Conservation (phyloP, 1,284 basidiomycete species). For the Cryptococcus sp. region DNA sequence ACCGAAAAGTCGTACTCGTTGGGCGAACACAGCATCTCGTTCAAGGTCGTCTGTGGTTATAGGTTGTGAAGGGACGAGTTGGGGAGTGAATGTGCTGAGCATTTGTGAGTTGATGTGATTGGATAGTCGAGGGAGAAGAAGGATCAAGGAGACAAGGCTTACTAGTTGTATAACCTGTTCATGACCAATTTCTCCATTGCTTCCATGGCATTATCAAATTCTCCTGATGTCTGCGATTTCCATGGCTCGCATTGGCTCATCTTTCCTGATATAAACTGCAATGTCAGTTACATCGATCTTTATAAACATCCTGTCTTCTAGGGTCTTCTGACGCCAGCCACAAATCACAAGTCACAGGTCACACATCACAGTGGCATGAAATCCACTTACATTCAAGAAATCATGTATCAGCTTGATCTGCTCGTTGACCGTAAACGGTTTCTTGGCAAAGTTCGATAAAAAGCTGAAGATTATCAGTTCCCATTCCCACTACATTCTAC, state of each 20-base stretch:
- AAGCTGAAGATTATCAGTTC: conserved; percentile 56
- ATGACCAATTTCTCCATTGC: conserved; percentile 99
- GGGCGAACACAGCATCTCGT: conserved; percentile 80
- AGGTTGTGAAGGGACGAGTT: conserved; percentile 61
- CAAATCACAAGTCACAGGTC: background rate
- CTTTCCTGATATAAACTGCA: conserved; percentile 75
- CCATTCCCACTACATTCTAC: background rate
- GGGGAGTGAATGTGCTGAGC: conserved; percentile 80
- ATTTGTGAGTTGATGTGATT: conserved; percentile 4
- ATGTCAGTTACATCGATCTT: background rate
- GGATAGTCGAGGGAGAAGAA: conserved; percentile 2
- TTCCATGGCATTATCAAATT: conserved; percentile 96
- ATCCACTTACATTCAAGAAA: conserved; percentile 66
- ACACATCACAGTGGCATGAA: no score
- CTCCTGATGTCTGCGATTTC: conserved; percentile 67
- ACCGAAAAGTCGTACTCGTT: conserved; percentile 84
- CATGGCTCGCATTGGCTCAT: conserved; percentile 81
- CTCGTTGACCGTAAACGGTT: conserved; percentile 80
- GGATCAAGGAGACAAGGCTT: conserved; percentile 32
- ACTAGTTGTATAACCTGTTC: conserved; percentile 95
- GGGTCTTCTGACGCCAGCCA: background rate
- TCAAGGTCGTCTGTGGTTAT: conserved; percentile 93
- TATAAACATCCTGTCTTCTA: background rate
- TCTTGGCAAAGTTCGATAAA: conserved; percentile 82
- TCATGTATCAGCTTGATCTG: conserved; percentile 92